phyloP scores from a whole-genome alignment of 306 rosid genomes.

The Dalbergia cultrata region DNA sequence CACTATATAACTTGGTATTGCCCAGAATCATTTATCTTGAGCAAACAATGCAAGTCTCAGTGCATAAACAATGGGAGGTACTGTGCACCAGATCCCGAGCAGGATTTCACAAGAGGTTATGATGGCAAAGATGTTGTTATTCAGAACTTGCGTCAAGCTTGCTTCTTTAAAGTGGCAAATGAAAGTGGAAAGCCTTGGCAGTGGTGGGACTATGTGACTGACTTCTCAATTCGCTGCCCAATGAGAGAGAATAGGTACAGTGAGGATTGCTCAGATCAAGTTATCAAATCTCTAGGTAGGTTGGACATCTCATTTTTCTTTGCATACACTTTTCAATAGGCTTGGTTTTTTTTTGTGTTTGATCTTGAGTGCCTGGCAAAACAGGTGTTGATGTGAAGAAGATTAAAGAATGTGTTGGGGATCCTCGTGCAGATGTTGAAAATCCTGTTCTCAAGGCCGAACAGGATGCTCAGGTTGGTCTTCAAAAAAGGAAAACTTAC shows the following conservation, averaged over 20 bases:
- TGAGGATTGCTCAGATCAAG: slow-evolving; percentile 83
- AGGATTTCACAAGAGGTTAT: slow-evolving; percentile 85
- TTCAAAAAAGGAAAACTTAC: not conserved
- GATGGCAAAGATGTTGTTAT: slow-evolving; percentile 91
- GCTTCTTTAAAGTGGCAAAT: slow-evolving; percentile 90
- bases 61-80: slow-evolving; percentile 94
- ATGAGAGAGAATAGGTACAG: slow-evolving; percentile 79
- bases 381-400: slow-evolving; percentile 74
- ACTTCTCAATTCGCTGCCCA: slow-evolving; percentile 93
- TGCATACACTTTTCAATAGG: slow-evolving; percentile 10
- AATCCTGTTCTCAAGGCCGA: slow-evolving; percentile 81
- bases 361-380: not conserved
- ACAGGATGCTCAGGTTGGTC: slow-evolving; percentile 87
- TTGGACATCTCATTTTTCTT: slow-evolving; percentile 37
- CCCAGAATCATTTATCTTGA: slow-evolving; percentile 81
- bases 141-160: slow-evolving; percentile 91
- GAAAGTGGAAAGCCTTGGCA: slow-evolving; percentile 93
- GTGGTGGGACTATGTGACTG: slow-evolving; percentile 98
- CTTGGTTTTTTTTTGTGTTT: not conserved
- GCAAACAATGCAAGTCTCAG: slow-evolving; percentile 91
- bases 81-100: slow-evolving; percentile 98
- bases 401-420: slow-evolving; percentile 79
- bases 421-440: slow-evolving; percentile 68
- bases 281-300: slow-evolving; percentile 85
- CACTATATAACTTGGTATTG: slow-evolving; percentile 97